Evolutionary conservation across 2,329 filamentous ascomycete genomes (phyloP), one percentile per base, ranked within the genome.

Genomic region (Beauveria caledonica): DNA sequence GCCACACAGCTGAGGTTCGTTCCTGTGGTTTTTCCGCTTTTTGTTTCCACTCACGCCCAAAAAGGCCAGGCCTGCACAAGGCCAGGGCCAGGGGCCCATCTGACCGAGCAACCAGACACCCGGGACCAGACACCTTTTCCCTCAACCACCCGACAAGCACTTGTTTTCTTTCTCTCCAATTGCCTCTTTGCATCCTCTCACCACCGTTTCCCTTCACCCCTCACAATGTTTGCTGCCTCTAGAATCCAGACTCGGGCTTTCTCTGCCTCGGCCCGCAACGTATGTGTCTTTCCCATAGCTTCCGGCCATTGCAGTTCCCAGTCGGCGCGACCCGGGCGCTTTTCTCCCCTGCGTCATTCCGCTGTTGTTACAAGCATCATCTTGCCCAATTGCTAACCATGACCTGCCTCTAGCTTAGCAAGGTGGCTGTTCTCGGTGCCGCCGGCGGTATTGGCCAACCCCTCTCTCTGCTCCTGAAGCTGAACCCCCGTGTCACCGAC

Each of bases 401-500:
- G 23, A 50, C 46, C 36, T 40, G 50, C 49, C 21, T 64, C 49
- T 67, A 99, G 94, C 86, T 92, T 73, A 95, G 92, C 79, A 97
- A 97, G 86, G 94, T 99, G 72, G 86, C 92, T 74, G 92, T 99
- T 69, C 90, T 97, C 76, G 94, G 94, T 83, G 94, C 94, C 69
- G 89, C 89, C 73, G 94, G 94, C 81, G 94, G 94, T 79, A 99
- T 99, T 81, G 94, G 94, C 77, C 94, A 99, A 78, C 94, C 94
- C 73, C 83, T 99, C 72, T 99, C 94, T 62, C 89, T 99, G 68
- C 88, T 99, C 74, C 86, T 99, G 78, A 99, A 99, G 91, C 87
- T 97, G 76, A 97, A 97, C 88, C 91, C 92, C 70, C 86, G 90
- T 73, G 93, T 97, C 70, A 88, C 85, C 71, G 87, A 97, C 77